Conservation (phyloP, 2,329 filamentous ascomycete genomes). For the Simplicillium sp. region DNA sequence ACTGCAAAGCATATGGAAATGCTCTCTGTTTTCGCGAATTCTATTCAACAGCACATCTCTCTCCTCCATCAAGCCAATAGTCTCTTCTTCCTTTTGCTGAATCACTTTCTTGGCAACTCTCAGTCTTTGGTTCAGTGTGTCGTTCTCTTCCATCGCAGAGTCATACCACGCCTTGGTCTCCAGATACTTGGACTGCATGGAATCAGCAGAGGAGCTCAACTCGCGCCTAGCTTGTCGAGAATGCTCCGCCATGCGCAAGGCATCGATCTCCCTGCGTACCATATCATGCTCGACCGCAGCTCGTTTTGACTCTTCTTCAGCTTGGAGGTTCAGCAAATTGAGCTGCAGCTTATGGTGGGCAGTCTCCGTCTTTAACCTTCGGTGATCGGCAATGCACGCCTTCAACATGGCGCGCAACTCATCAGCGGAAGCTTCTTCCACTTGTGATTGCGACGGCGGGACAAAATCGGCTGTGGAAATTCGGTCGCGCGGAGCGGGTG, state of each 20-base stretch:
- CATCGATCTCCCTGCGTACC: conserved; percentile 79
- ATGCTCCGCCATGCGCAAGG: conserved; percentile 66
- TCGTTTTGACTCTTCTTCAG: conserved; percentile 73
- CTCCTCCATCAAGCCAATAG: conserved; percentile 61
- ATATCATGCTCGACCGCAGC: conserved; percentile 89
- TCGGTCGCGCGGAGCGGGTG: conserved; percentile 22
- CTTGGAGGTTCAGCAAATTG: conserved; percentile 74
- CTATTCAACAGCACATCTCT: conserved; percentile 69
- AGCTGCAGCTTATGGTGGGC: conserved; percentile 89
- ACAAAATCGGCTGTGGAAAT: conserved; percentile 29
- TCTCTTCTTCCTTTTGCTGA: conserved; percentile 66
- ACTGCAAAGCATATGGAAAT: conserved; percentile 70
- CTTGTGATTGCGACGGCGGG: conserved; percentile 36
- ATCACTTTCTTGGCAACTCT: conserved; percentile 70
- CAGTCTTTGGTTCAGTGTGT: conserved; percentile 52
- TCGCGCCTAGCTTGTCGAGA: conserved; percentile 51
- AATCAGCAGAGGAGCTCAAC: conserved; percentile 40
- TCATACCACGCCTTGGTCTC: conserved; percentile 60
- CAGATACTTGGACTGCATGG: conserved; percentile 42
- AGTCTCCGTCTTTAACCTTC: conserved; percentile 65
- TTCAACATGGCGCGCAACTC: conserved; percentile 49
- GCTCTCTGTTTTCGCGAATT: conserved; percentile 82
- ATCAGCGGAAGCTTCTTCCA: conserved; percentile 42
- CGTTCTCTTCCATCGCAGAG: conserved; percentile 56
- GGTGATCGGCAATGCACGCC: conserved; percentile 44